phyloP scores from a whole-genome alignment of 352 stramenopile species.

The Phytophthora melonis region DNA sequence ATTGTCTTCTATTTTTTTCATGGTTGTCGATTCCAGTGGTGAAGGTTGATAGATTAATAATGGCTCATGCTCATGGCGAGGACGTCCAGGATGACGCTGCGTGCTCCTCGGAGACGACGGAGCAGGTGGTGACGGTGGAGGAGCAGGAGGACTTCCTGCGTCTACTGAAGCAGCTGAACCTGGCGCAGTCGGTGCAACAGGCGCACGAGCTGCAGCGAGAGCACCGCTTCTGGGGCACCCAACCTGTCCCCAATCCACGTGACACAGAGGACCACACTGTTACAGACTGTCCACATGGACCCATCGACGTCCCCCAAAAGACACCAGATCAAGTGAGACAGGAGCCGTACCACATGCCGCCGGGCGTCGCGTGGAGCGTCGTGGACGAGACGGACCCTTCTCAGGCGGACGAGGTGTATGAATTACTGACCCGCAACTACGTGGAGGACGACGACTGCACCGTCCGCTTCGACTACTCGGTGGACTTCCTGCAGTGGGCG shows the following conservation, averaged over 20 bases:
- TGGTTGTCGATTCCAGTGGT: too few relatives aligned
- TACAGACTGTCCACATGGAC: conserved; percentile 54
- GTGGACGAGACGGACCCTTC: conserved; percentile 89
- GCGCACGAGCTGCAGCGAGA: conserved; percentile 47
- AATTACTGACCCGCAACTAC: conserved; percentile 98
- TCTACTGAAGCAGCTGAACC: conserved; percentile 70
- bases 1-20: too few relatives aligned
- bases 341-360: conserved; percentile 96
- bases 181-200: conserved; percentile 44
- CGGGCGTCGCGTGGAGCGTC: conserved; percentile 94
- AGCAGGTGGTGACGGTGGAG: conserved; percentile 53
- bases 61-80: background rate
- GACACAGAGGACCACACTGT: background rate
- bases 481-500: conserved; percentile 90
- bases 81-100: background rate
- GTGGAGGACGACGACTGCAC: conserved; percentile 99
- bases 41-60: too few relatives aligned
- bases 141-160: conserved; percentile 80
- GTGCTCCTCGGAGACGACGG: conserved; percentile 18
- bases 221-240: conserved; percentile 93
- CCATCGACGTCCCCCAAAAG: conserved; percentile 93
- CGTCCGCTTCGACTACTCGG: conserved; percentile 95
- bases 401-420: conserved; percentile 95
- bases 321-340: conserved; percentile 89
- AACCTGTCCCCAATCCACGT: conserved; percentile 75